phyloP scores from a whole-genome alignment of 2,329 filamentous ascomycete species.

The Calonectria fujianensis region DNA sequence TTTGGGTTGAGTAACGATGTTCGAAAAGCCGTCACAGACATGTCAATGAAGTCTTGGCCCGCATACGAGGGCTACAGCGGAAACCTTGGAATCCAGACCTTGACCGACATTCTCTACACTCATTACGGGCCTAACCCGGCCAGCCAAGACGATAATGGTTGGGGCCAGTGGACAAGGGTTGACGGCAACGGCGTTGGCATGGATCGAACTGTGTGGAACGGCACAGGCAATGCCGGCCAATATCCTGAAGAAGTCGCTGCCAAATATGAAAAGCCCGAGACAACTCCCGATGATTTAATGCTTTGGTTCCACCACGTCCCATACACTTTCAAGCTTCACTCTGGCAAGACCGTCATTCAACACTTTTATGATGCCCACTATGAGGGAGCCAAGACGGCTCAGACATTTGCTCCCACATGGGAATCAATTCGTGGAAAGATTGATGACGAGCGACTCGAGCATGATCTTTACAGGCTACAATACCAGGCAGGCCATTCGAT shows the following conservation, averaged over 20 bases:
- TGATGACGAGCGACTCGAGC: constrained; percentile 75
- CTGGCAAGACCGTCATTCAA: constrained; percentile 80
- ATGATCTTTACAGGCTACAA: constrained; percentile 74
- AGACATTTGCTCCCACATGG: constrained; percentile 75
- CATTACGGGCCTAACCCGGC: constrained; percentile 78
- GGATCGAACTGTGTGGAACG: constrained; percentile 81
- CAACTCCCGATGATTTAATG: constrained; percentile 80
- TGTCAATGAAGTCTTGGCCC: constrained; percentile 82
- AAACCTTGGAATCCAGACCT: constrained; percentile 81
- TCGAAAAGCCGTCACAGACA: constrained; percentile 74
- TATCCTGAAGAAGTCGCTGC: constrained; percentile 77
- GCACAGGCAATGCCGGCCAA: constrained; percentile 79
- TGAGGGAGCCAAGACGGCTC: constrained; percentile 74
- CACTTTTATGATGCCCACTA: constrained; percentile 81
- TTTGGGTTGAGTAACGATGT: constrained; percentile 74
- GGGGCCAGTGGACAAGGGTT: constrained; percentile 83
- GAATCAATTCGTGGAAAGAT: constrained; percentile 72
- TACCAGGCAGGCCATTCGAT: constrained; percentile 83
- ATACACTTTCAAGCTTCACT: constrained; percentile 77
- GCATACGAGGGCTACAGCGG: constrained; percentile 83
- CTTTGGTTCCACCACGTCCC: constrained; percentile 86
- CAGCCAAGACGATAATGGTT: constrained; percentile 79
- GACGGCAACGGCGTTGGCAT: constrained; percentile 77
- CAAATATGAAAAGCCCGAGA: constrained; percentile 75
- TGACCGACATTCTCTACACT: constrained; percentile 81